A percentile compares a stretch with the other conserved stretches of the same genome.
Conservation (phyloP, 352 stramenopile genomes). For the Globisporangium radiosum region DNA sequence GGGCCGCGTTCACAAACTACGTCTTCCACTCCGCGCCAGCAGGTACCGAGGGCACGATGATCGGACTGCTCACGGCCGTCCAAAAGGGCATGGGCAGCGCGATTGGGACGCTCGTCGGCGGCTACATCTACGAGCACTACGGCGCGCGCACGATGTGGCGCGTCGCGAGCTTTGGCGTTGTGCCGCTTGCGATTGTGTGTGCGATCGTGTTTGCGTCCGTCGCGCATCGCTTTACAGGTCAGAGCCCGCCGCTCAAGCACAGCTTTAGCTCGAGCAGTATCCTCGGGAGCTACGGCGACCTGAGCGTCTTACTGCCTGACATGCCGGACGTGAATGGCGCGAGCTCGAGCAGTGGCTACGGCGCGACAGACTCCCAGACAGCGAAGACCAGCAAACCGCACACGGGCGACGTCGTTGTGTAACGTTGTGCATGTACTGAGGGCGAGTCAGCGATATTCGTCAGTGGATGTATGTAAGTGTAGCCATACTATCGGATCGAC, state of each 20-base stretch:
- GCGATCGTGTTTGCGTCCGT: slow-evolving; percentile 39
- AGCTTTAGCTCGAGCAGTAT: slow-evolving; percentile 6
- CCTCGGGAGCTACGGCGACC: slow-evolving; percentile 4
- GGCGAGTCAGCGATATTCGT: too few species aligned
- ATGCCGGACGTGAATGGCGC: neutral
- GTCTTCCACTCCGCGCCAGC: slow-evolving; percentile 53
- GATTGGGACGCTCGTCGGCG: slow-evolving; percentile 52
- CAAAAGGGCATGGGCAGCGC: slow-evolving; percentile 64
- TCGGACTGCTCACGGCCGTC: slow-evolving; percentile 51
- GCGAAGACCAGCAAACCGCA: neutral
- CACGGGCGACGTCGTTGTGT: slow-evolving; percentile 4
- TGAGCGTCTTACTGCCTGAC: slow-evolving; percentile 4
- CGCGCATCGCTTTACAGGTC: slow-evolving; percentile 21
- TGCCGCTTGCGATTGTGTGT: slow-evolving; percentile 38
- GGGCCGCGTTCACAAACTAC: slow-evolving; percentile 77
- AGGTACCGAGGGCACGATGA: slow-evolving; percentile 69
- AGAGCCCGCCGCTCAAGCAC: slow-evolving; percentile 12
- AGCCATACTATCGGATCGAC: too few species aligned
- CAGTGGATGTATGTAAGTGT: too few species aligned
- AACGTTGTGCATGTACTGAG: neutral
- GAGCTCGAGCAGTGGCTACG: neutral
- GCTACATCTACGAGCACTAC: slow-evolving; percentile 67
- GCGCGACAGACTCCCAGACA: neutral
- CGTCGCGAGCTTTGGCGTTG: slow-evolving; percentile 37
- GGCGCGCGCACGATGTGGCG: slow-evolving; percentile 56